These are phyloP conservation scores for Jamesozyma lodderae DNA, from an alignment of 805 yeast species.

Conservation along the genomic window DNA sequence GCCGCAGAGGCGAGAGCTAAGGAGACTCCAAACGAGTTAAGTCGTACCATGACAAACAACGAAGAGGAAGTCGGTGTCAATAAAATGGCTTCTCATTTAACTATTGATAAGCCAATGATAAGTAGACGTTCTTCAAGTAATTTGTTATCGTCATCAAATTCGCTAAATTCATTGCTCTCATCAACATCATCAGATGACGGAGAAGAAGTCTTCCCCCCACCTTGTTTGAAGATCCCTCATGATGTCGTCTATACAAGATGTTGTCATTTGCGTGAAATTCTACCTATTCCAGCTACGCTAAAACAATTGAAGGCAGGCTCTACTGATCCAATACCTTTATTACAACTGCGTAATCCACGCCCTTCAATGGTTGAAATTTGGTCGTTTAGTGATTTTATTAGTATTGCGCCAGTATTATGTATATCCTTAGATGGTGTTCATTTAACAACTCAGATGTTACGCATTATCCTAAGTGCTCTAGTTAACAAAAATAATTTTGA, in stretches of 20 bases:
- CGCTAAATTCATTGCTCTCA: slow-evolving; percentile 18
- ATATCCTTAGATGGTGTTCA: slow-evolving; percentile 73
- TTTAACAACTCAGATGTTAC: slow-evolving; percentile 66
- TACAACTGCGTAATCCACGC: slow-evolving; percentile 73
- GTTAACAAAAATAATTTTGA: slow-evolving; percentile 54
- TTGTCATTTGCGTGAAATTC: slow-evolving; percentile 82
- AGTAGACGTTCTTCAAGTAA: slow-evolving; percentile 29
- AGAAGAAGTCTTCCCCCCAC: slow-evolving; percentile 25
- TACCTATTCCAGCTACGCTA: slow-evolving; percentile 85
- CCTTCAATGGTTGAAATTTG: slow-evolving; percentile 85
- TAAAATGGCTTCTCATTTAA: slow-evolving; percentile 29
- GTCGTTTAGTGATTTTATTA: slow-evolving; percentile 77
- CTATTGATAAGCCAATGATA: slow-evolving; percentile 38
- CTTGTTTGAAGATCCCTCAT: slow-evolving; percentile 33
- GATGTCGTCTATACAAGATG: slow-evolving; percentile 84
- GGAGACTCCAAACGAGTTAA: slow-evolving; percentile 27
- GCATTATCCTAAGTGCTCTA: slow-evolving; percentile 58
- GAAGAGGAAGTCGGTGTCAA: slow-evolving; percentile 34
- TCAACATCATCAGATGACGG: slow-evolving; percentile 7
- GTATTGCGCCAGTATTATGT: slow-evolving; percentile 76
- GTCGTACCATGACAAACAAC: slow-evolving; percentile 24
- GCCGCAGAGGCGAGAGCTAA: slow-evolving; percentile 33
- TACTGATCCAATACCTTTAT: slow-evolving; percentile 67
- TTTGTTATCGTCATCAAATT: slow-evolving; percentile 6
- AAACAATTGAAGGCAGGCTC: slow-evolving; percentile 70